These are phyloP conservation scores for Daldinia sp. DNA, from an alignment of 2,329 filamentous ascomycete species.

Conservation along the genomic window DNA sequence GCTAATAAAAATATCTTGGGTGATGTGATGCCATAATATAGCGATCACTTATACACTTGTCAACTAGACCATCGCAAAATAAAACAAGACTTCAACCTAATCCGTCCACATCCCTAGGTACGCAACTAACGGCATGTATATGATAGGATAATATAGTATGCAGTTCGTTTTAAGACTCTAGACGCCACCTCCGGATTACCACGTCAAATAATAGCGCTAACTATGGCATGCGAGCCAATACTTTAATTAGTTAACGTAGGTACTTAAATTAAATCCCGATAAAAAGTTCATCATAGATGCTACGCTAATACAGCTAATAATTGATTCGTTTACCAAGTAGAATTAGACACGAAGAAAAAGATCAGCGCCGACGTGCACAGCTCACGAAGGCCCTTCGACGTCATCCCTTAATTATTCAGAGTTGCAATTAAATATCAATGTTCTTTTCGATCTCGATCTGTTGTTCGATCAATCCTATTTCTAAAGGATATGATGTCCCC, in stretches of 20 bases:
- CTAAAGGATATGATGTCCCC: background rate
- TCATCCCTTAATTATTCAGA: constrained; percentile 4
- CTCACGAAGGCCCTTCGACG: constrained; percentile 15
- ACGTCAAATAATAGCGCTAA: background rate
- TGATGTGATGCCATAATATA: background rate
- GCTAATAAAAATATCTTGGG: background rate
- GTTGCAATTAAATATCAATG: constrained; percentile 8
- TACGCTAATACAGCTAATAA: background rate
- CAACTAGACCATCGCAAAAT: background rate
- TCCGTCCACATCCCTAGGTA: background rate
- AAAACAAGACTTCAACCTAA: background rate
- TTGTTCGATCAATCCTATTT: background rate
- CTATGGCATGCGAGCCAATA: background rate
- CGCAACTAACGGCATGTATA: background rate
- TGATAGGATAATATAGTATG: background rate
- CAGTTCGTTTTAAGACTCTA: background rate
- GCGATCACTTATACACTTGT: background rate
- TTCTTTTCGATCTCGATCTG: too few species aligned
- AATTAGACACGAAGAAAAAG: background rate
- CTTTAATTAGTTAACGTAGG: background rate
- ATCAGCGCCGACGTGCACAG: constrained; percentile 25
- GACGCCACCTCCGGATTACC: background rate
- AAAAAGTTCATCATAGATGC: constrained; percentile 10
- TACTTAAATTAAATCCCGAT: constrained; percentile 2
- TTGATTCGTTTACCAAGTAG: background rate